Evolutionary conservation across 2,329 filamentous ascomycete genomes (phyloP).

Genomic region (Claviceps pazoutovae): DNA sequence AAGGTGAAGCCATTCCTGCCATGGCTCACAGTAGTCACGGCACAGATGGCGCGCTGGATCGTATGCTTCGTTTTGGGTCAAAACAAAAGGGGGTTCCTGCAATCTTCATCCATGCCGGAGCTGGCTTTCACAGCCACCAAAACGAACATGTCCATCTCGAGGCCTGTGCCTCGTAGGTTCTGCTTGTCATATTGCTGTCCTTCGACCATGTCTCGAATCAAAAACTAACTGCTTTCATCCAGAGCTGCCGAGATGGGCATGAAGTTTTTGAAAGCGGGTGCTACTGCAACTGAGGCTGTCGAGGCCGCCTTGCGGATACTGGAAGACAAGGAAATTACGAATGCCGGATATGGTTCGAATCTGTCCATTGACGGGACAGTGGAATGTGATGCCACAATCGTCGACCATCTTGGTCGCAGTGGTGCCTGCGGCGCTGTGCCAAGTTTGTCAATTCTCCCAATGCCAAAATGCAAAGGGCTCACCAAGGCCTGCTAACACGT

Average conservation of each 20-base stretch:
- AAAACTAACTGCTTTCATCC: conserved; percentile 1
- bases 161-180: conserved; percentile 71
- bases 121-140: conserved; percentile 77
- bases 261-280: conserved; percentile 64
- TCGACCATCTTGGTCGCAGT: conserved; percentile 82
- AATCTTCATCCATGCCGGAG: conserved; percentile 91
- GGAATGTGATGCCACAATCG: conserved; percentile 86
- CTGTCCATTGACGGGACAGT: conserved; percentile 79
- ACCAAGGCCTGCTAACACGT: not conserved
- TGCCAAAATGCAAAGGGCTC: too few species aligned
- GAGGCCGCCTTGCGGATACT: conserved; percentile 78
- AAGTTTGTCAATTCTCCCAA: conserved; percentile 41
- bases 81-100: conserved; percentile 39
- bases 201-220: not conserved
- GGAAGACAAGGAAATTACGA: conserved; percentile 91
- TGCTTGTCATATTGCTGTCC: not conserved
- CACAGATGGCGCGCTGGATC: conserved; percentile 29
- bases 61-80: conserved; percentile 21
- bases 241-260: conserved; percentile 80
- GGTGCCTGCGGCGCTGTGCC: conserved; percentile 85
- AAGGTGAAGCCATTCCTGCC: conserved; percentile 22
- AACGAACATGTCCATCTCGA: conserved; percentile 77
- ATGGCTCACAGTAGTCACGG: conserved; percentile 32
- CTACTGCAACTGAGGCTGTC: conserved; percentile 72
- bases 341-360: conserved; percentile 92